These are phyloP conservation scores for Aspergillus steynii DNA, from an alignment of 495 filamentous ascomycete genomes.

Conservation along the genomic window DNA sequence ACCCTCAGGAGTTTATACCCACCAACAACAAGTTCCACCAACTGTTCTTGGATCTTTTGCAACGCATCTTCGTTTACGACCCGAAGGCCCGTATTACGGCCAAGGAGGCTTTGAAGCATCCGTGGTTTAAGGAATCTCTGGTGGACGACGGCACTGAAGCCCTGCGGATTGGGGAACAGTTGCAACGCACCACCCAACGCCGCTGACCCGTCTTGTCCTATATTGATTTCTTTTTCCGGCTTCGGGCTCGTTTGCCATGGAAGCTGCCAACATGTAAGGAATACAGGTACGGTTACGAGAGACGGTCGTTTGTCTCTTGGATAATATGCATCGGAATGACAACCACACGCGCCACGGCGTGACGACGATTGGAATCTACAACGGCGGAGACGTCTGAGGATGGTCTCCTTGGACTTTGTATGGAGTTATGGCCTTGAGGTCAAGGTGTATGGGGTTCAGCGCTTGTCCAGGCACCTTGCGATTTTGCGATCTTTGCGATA, in stretches of 20 bases:
- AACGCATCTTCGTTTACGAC: conserved; percentile 94
- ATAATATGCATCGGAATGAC: conserved; percentile 34
- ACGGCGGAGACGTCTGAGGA: not conserved
- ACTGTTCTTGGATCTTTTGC: conserved; percentile 83
- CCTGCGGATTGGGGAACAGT: conserved; percentile 59
- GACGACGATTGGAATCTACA: conserved; percentile 21
- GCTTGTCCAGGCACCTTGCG: not conserved
- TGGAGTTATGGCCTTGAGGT: conserved; percentile 3
- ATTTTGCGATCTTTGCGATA: not conserved
- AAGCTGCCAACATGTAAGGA: conserved; percentile 18
- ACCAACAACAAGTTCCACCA: conserved; percentile 73
- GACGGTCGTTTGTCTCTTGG: conserved; percentile 33
- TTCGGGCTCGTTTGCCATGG: not conserved
- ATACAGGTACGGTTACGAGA: conserved; percentile 33
- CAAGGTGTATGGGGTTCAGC: conserved; percentile 11
- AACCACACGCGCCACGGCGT: conserved; percentile 16
- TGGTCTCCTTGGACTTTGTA: not conserved
- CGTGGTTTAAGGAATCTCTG: conserved; percentile 87
- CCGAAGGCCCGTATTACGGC: conserved; percentile 87
- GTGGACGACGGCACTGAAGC: conserved; percentile 96
- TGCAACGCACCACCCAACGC: conserved; percentile 30
- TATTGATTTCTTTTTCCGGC: too few relatives aligned
- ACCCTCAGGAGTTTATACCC: conserved; percentile 81
- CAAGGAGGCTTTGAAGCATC: conserved; percentile 85
- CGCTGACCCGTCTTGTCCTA: conserved; percentile 8